Conservation (phyloP, 345 rosid genomes). For the Boechera retrofracta region DNA sequence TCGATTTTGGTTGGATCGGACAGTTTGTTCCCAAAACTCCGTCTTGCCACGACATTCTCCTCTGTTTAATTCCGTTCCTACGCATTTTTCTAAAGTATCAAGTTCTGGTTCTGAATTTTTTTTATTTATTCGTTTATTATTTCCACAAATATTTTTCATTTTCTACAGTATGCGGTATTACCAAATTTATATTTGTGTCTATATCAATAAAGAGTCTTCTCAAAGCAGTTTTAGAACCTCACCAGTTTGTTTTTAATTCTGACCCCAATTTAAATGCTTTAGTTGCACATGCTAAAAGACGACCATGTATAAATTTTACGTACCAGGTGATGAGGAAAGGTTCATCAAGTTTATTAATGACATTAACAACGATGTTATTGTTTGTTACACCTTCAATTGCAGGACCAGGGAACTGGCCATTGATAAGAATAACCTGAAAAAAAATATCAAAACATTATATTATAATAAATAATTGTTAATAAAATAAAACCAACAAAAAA, state of each 20-base stretch:
- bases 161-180: too few relatives aligned
- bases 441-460: background rate
- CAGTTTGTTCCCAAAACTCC: constrained; percentile 44
- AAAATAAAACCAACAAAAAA: background rate
- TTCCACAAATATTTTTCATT: too few relatives aligned
- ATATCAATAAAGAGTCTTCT: too few relatives aligned
- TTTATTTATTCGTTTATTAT: too few relatives aligned
- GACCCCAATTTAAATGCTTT: background rate
- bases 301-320: background rate
- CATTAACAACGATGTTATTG: constrained; percentile 68
- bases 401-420: constrained; percentile 83
- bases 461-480: background rate
- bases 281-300: too few relatives aligned
- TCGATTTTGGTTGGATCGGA: constrained; percentile 43
- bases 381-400: constrained; percentile 68
- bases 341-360: constrained; percentile 67
- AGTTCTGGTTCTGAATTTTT: background rate
- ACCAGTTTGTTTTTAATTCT: background rate
- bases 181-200: too few relatives aligned
- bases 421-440: constrained; percentile 72
- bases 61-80: constrained; percentile 41
- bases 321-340: constrained; percentile 84
- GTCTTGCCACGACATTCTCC: constrained; percentile 46
- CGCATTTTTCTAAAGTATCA: background rate
- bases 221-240: background rate